Conservation (phyloP, 768 basidiomycete genomes). For the Agaricus blazei region DNA sequence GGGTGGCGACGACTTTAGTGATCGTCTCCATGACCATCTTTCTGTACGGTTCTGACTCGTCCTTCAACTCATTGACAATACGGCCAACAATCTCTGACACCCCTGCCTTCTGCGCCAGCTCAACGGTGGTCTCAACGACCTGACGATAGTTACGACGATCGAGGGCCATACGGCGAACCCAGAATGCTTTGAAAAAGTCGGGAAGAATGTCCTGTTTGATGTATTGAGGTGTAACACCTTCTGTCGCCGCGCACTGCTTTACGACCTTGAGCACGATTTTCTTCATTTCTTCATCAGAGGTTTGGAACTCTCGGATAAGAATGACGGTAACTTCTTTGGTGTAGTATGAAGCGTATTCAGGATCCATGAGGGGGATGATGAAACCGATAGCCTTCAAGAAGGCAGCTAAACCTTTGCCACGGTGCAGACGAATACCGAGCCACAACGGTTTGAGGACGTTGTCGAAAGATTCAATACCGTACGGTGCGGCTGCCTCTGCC, state of each 20-base stretch:
- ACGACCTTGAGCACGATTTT: slow-evolving; percentile 99
- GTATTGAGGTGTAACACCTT: slow-evolving; percentile 93
- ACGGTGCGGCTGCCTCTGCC: slow-evolving; percentile 95
- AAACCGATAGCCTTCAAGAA: slow-evolving; percentile 98
- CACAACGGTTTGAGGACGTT: slow-evolving; percentile 93
- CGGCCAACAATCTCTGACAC: slow-evolving; percentile 94
- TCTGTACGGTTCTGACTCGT: slow-evolving; percentile 84
- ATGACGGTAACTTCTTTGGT: slow-evolving; percentile 97
- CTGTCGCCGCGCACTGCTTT: slow-evolving; percentile 97
- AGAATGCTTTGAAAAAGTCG: slow-evolving; percentile 99
- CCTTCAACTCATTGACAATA: slow-evolving; percentile 86
- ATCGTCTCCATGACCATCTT: slow-evolving; percentile 99
- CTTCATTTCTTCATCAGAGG: slow-evolving; percentile 99
- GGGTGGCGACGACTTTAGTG: slow-evolving; percentile 88
- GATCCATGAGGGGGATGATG: slow-evolving; percentile 99
- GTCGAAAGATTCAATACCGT: slow-evolving; percentile 99
- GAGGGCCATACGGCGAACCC: slow-evolving; percentile 97
- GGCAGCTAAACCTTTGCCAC: slow-evolving; percentile 91
- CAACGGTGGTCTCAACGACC: slow-evolving; percentile 97
- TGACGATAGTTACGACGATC: slow-evolving; percentile 95
- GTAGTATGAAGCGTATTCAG: slow-evolving; percentile 98
- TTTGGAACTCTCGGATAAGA: slow-evolving; percentile 97
- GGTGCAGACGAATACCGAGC: slow-evolving; percentile 91
- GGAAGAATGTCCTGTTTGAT: slow-evolving; percentile 98
- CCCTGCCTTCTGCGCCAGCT: slow-evolving; percentile 95